Evolutionary conservation across 805 yeast genomes (phyloP).

Genomic region (Pichia californica): DNA sequence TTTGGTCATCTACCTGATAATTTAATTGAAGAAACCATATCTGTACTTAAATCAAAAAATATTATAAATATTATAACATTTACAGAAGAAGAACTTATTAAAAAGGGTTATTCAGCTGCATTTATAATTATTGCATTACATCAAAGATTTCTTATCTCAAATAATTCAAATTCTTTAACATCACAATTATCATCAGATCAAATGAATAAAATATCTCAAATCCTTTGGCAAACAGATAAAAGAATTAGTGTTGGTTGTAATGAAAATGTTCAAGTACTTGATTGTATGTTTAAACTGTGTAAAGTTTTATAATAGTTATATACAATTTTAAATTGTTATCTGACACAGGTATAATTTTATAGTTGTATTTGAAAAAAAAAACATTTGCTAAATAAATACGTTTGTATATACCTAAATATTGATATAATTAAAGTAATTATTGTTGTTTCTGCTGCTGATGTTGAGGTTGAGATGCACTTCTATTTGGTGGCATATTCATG

Average conservation of each 20-base stretch:
- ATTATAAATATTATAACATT: conserved; percentile 21
- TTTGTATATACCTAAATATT: no score
- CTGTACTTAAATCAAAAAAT: conserved; percentile 17
- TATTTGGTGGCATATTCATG: no score
- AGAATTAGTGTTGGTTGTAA: conserved; percentile 79
- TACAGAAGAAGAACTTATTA: conserved; percentile 23
- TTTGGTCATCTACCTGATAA: conserved; percentile 29
- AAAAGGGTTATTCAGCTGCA: conserved; percentile 29
- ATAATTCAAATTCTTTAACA: conserved; percentile 52
- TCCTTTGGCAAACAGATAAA: conserved; percentile 69
- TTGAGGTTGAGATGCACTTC: no score
- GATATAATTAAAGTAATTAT: no score
- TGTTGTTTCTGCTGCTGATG: no score
- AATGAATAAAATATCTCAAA: conserved; percentile 59
- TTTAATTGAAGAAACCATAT: conserved; percentile 16
- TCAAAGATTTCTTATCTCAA: conserved; percentile 26
- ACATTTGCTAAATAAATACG: neutral
- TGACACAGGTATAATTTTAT: neutral
- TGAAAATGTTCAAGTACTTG: conserved; percentile 76
- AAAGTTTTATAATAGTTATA: conserved; percentile 22
- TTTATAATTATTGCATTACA: conserved; percentile 27
- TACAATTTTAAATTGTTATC: no score
- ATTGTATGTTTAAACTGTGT: conserved; percentile 51
- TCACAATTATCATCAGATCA: conserved; percentile 33
- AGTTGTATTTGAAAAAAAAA: neutral